A percentile compares a stretch with the other conserved stretches of the same genome.
These are phyloP conservation scores for Ophiocordyceps sinensis DNA, from an alignment of 2,329 filamentous ascomycete genomes.

Conservation along the genomic window DNA sequence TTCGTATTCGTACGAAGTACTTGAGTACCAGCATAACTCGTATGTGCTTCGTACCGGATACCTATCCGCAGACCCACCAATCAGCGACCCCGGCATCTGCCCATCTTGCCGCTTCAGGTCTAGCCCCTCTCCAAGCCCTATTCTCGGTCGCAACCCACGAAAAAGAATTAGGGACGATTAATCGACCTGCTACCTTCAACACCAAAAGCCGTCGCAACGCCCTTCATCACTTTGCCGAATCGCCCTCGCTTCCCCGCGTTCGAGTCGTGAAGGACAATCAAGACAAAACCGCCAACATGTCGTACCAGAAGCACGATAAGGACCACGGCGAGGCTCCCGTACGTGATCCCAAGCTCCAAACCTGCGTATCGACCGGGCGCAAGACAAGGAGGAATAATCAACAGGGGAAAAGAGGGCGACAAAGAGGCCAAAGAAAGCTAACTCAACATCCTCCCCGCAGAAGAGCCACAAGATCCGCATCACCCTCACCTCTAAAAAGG, in stretches of 20 bases:
- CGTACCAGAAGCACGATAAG: slow-evolving; percentile 93
- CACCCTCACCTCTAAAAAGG: slow-evolving; percentile 91
- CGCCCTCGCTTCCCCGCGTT: slow-evolving; percentile 37
- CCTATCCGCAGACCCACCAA: neutral
- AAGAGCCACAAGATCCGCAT: slow-evolving; percentile 98
- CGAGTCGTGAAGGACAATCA: slow-evolving; percentile 60
- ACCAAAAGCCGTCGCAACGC: neutral
- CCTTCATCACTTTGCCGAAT: slow-evolving; percentile 74
- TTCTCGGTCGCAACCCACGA: slow-evolving; percentile 4
- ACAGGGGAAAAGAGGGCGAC: neutral
- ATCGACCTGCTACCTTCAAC: neutral
- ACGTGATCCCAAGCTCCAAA: slow-evolving; percentile 21
- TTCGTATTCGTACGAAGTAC: no score
- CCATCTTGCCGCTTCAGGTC: slow-evolving; percentile 1
- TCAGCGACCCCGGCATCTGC: slow-evolving; percentile 4
- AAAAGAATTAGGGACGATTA: neutral
- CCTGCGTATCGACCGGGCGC: neutral
- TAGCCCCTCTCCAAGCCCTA: slow-evolving; percentile 11
- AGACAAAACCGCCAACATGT: slow-evolving; percentile 47
- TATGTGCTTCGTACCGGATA: no score
- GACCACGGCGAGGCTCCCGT: slow-evolving; percentile 78
- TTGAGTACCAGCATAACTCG: no score
- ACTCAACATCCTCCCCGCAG: slow-evolving; percentile 20
- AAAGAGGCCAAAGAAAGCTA: neutral
- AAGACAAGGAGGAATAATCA: neutral